Conservation (phyloP, 257 asterid species). For the Salvia miltiorrhiza region DNA sequence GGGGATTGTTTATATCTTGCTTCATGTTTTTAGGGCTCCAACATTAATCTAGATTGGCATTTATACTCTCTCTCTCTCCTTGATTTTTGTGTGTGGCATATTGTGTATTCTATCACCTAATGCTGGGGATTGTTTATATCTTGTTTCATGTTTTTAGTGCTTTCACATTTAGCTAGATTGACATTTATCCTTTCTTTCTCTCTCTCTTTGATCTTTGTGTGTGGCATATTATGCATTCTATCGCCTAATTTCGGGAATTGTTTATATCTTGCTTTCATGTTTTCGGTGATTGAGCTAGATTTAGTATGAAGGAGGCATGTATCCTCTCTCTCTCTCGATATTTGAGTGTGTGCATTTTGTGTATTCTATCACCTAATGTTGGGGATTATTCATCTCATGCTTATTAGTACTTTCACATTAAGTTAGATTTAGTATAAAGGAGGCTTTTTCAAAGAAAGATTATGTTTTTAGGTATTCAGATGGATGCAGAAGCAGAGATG, state of each 20-base stretch:
- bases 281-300: conserved; percentile 28
- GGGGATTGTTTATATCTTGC: no score
- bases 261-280: neutral
- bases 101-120: neutral
- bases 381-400: neutral
- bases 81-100: neutral
- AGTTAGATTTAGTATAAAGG: neutral
- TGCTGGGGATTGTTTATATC: neutral
- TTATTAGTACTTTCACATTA: no score
- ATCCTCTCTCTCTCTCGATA: no score
- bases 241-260: neutral
- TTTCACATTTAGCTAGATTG: no score
- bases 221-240: neutral
- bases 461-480: conserved; percentile 66
- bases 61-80: neutral
- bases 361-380: neutral
- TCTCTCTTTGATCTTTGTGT: no score
- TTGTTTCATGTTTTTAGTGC: conserved; percentile 29
- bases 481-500: conserved; percentile 99
- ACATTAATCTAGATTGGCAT: no score
- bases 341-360: neutral
- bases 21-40: no score
- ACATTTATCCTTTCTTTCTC: no score
- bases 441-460: neutral
- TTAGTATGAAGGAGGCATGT: no score